Evolutionary conservation across 192 early-diverging fungal genomes (phyloP).

Genomic region (Podila minutissima): DNA sequence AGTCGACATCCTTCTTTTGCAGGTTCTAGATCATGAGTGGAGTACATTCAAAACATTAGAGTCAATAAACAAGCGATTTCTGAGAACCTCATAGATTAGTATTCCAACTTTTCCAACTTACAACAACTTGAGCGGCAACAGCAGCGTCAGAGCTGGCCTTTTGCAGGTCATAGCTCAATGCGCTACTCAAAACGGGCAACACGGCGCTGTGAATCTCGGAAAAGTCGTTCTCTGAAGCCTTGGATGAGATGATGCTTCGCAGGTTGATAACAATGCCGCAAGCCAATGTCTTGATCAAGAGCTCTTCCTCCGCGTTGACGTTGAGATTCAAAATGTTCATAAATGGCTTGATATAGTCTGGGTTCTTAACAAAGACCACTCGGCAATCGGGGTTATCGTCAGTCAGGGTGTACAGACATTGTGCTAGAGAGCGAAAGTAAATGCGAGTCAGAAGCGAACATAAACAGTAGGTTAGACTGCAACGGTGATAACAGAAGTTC

Average conservation of each 20-base stretch:
- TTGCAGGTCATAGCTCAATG: constrained; percentile 61
- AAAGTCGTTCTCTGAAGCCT: constrained; percentile 40
- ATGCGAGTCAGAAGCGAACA: background rate
- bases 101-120: constrained; percentile 26
- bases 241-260: constrained; percentile 53
- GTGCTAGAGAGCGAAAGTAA: constrained; percentile 54
- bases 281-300: constrained; percentile 73
- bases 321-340: constrained; percentile 57
- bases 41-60: too few species aligned
- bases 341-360: constrained; percentile 62
- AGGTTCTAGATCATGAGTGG: constrained; percentile 19
- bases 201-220: constrained; percentile 54
- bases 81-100: background rate
- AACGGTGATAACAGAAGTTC: constrained; percentile 4
- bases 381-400: constrained; percentile 76
- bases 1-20: constrained; percentile 36
- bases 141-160: constrained; percentile 53
- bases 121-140: constrained; percentile 46
- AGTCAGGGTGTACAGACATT: constrained; percentile 85
- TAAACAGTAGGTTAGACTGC: constrained; percentile 6
- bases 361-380: constrained; percentile 64
- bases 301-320: constrained; percentile 60
- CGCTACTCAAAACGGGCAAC: constrained; percentile 56
- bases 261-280: constrained; percentile 70
- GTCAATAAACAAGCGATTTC: background rate